Evolutionary conservation across 371 early-diverging fungal species (phyloP).

Genomic region (Nematocida displodere): DNA sequence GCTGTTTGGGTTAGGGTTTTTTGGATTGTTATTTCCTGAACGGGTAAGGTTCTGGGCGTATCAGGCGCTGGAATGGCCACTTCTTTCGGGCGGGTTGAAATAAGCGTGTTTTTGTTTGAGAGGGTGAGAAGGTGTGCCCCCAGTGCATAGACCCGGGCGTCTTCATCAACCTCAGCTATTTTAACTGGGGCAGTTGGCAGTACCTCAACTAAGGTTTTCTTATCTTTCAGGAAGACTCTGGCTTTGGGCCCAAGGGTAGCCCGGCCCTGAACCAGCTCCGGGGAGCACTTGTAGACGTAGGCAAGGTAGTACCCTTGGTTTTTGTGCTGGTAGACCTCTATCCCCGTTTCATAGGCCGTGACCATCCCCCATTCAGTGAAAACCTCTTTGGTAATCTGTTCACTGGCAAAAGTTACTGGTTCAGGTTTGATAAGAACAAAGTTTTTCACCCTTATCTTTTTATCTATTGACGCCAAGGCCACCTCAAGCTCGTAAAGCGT

Average conservation of each 20-base stretch:
- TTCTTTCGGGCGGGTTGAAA: background rate
- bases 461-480: background rate
- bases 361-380: slow-evolving; percentile 43
- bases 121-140: background rate
- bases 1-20: background rate
- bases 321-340: slow-evolving; percentile 31
- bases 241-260: background rate
- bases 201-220: slow-evolving; percentile 10
- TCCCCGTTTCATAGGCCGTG: slow-evolving; percentile 19
- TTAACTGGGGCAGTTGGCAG: background rate
- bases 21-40: background rate
- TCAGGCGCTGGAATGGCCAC: background rate
- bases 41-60: background rate
- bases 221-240: slow-evolving; percentile 9
- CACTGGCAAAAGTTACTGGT: slow-evolving; percentile 29
- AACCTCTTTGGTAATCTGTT: slow-evolving; percentile 6
- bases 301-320: slow-evolving; percentile 4
- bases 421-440: slow-evolving; percentile 43
- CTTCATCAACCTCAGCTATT: background rate
- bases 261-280: background rate
- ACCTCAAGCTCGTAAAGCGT: background rate
- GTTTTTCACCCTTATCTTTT: background rate
- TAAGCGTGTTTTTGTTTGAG: background rate
- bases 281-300: slow-evolving; percentile 24
- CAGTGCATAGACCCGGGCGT: background rate